Percentiles rank a stretch among this genome's conserved stretches.
Evolutionary conservation across 805 yeast genomes (phyloP).

Genomic region (Yamadazyma kitorensis): DNA sequence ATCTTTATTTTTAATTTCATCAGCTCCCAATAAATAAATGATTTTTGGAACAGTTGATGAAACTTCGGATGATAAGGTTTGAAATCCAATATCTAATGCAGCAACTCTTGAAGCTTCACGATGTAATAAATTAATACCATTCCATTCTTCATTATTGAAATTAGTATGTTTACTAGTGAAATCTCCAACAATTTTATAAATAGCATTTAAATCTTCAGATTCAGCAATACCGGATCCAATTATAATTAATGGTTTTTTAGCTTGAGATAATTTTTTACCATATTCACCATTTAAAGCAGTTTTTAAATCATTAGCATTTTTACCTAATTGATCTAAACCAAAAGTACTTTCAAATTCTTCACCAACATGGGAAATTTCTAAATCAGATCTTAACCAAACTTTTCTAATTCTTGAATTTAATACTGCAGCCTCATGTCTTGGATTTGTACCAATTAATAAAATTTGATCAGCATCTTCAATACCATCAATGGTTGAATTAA

Average conservation of each 20-base stretch:
- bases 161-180: conserved; percentile 55
- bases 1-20: conserved; percentile 65
- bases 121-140: conserved; percentile 75
- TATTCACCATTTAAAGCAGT: conserved; percentile 62
- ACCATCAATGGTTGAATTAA: conserved; percentile 77
- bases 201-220: conserved; percentile 58
- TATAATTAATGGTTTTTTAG: conserved; percentile 73
- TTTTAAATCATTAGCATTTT: conserved; percentile 52
- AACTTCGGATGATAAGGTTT: conserved; percentile 45
- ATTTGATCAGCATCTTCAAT: conserved; percentile 82
- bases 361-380: conserved; percentile 73
- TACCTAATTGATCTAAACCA: conserved; percentile 61
- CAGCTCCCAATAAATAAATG: conserved; percentile 80
- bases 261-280: conserved; percentile 64
- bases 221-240: conserved; percentile 80
- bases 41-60: conserved; percentile 60
- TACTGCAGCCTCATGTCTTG: conserved; percentile 88
- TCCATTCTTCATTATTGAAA: conserved; percentile 73
- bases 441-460: conserved; percentile 79
- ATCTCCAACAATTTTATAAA: conserved; percentile 57
- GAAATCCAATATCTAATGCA: conserved; percentile 82
- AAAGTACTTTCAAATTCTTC: conserved; percentile 77
- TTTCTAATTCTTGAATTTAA: conserved; percentile 80
- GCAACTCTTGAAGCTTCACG: conserved; percentile 88
- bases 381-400: conserved; percentile 66